Evolutionary conservation across 1,139 yeast genomes (phyloP), one percentile per base, ranked within the genome.

Genomic region (Candida pseudoviswanathii): DNA sequence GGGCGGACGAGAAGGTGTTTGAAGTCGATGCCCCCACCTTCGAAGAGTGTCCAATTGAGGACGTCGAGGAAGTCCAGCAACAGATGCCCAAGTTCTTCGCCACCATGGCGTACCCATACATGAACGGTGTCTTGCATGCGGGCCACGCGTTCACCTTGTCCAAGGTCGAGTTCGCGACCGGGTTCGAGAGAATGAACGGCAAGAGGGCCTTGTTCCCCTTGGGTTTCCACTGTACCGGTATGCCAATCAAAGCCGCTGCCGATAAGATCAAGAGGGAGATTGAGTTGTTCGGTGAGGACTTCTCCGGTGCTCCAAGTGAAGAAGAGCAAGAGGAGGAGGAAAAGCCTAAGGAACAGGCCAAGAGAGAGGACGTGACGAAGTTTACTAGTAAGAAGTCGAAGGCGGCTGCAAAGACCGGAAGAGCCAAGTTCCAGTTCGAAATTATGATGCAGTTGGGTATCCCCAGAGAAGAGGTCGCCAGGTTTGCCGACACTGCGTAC

Each of bases 141-240:
- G 99, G 99, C 49, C 99, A 95, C 69, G 84, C 92, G 59, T 95
- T 94, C 75, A 94, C 99, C 39, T 78, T 94, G 60, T 90, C 98
- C 51, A 95, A 95, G 73, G 96, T 85, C 47, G 99, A 95, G 70
- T 95, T 88, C 68, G 88, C 95, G 48, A 80, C 89, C 51, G 98
- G 99, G 50, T 95, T 87, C 65, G 97, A 94, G 73, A 85, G 98
- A 71, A 88, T 95, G 94, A 80, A 81, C 63, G 98, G 98, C 57
- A 90, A 88, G 71, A 82, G 88, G 61, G 97, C 97, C 33, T 76
- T 94, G 55, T 94, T 90, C 74, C 99, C 99, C 46, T 80, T 95
- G 54, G 99, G 99, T 48, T 94, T 94, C 85, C 99, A 94, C 72
- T 95, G 99, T 80, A 94, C 99, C 41, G 99, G 99, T 78, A 88